phyloP scores from a whole-genome alignment of 2,329 filamentous ascomycete genomes.

The Whalleya microplaca region DNA sequence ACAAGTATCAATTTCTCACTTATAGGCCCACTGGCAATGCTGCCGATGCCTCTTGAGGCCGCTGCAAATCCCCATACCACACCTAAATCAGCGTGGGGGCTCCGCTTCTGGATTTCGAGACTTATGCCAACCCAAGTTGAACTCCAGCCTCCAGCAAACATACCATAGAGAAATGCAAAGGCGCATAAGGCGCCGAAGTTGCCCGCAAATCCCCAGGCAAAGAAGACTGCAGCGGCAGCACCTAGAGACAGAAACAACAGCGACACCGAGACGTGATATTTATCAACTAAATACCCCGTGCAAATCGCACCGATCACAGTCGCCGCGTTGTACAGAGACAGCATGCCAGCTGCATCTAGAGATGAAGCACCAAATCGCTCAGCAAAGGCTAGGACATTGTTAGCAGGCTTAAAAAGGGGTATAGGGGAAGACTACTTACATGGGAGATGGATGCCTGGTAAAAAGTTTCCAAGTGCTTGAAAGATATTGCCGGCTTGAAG shows the following conservation, averaged over 20 bases:
- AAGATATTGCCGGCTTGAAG: constrained; percentile 21
- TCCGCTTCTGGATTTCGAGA: constrained; percentile 18
- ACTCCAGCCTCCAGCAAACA: constrained; percentile 21
- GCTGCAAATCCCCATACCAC: constrained; percentile 20
- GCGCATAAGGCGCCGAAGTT: constrained; percentile 15
- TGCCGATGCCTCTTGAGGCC: constrained; percentile 17
- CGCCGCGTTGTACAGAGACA: constrained; percentile 20
- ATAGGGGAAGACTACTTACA: constrained; percentile 1
- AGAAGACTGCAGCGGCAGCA: constrained; percentile 14
- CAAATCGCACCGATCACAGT: constrained; percentile 19
- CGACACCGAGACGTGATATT: constrained; percentile 15
- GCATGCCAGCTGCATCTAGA: constrained; percentile 16
- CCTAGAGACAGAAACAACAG: constrained; percentile 14
- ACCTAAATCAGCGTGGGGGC: constrained; percentile 15
- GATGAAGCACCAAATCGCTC: constrained; percentile 14
- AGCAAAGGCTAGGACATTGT: constrained; percentile 10
- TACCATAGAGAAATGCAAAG: constrained; percentile 20
- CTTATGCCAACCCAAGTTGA: constrained; percentile 19
- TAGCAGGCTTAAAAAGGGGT: background rate
- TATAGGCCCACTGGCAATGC: constrained; percentile 18
- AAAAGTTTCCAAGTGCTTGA: constrained; percentile 17
- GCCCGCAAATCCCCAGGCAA: constrained; percentile 19
- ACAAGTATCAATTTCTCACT: constrained; percentile 17
- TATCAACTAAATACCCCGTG: constrained; percentile 16
- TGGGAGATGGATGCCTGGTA: constrained; percentile 22